These are phyloP conservation scores for Fusarium longipes DNA, from an alignment of 2,329 filamentous ascomycete genomes.

Conservation along the genomic window DNA sequence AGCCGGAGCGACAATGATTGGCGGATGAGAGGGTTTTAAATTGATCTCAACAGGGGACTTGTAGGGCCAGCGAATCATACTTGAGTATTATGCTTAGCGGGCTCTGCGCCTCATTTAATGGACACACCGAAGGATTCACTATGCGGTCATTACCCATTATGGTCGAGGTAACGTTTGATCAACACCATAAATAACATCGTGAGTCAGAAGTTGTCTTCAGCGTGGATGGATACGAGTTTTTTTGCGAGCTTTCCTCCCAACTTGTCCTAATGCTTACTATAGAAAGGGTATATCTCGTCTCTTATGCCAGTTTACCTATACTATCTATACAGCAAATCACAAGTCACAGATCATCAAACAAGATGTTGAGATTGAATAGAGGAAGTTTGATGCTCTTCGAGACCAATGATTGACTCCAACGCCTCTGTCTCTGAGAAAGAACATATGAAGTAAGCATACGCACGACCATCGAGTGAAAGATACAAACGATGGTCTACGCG, in stretches of 20 bases:
- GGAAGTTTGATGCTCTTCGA: too few species aligned
- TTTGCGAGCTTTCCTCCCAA: neutral
- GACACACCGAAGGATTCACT: neutral
- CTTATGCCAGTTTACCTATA: too few species aligned
- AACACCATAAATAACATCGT: neutral
- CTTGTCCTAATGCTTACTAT: too few species aligned
- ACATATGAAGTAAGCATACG: too few species aligned
- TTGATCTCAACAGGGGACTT: neutral
- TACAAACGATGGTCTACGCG: too few species aligned
- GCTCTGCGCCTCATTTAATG: neutral
- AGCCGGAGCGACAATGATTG: neutral
- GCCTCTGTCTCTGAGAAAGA: too few species aligned
- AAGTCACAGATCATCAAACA: too few species aligned
- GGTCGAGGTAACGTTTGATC: neutral
- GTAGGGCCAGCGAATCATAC: neutral
- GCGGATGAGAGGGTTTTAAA: neutral
- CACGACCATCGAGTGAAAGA: too few species aligned
- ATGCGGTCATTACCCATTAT: neutral
- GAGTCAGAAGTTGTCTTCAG: neutral
- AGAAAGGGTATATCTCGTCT: too few species aligned
- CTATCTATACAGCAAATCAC: too few species aligned
- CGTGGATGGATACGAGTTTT: neutral
- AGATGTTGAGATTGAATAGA: too few species aligned
- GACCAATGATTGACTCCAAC: too few species aligned
- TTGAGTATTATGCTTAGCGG: neutral